Evolutionary conservation across 78 protist genomes (phyloP).

Genomic region (Dictyostelium brefeldianum): DNA sequence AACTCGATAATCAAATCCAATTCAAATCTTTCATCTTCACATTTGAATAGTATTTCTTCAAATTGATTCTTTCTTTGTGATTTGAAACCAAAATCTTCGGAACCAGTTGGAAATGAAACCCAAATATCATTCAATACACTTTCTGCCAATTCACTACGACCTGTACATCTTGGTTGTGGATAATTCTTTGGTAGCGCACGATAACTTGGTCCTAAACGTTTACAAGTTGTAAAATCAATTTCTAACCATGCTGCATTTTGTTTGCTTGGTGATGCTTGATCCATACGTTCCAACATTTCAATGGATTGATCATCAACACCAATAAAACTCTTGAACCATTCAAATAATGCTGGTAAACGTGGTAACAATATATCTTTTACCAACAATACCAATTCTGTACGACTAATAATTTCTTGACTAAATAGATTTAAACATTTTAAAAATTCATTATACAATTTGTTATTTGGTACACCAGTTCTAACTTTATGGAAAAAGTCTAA

Average conservation of each 20-base stretch:
- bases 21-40: constrained; percentile 95
- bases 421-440: constrained; percentile 89
- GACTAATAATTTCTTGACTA: constrained; percentile 71
- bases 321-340: constrained; percentile 83
- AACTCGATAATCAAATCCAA: constrained; percentile 92
- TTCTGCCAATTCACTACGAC: constrained; percentile 68
- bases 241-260: constrained; percentile 34
- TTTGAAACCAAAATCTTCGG: constrained; percentile 85
- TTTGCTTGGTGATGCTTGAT: constrained; percentile 41
- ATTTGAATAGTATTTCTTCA: constrained; percentile 89
- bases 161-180: constrained; percentile 59
- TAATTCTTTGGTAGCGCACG: constrained; percentile 87
- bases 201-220: constrained; percentile 85
- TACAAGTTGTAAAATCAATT: constrained; percentile 81
- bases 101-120: constrained; percentile 90
- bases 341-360: constrained; percentile 65
- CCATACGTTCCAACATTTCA: constrained; percentile 47
- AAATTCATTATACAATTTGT: constrained; percentile 88
- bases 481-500: constrained; percentile 62
- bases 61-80: constrained; percentile 79
- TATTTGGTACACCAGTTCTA: constrained; percentile 45
- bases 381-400: constrained; percentile 82
- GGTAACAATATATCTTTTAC: constrained; percentile 83
- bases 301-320: constrained; percentile 80
- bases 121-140: constrained; percentile 91